phyloP scores from a whole-genome alignment of 495 filamentous ascomycete species.

The Neurospora sp. region DNA sequence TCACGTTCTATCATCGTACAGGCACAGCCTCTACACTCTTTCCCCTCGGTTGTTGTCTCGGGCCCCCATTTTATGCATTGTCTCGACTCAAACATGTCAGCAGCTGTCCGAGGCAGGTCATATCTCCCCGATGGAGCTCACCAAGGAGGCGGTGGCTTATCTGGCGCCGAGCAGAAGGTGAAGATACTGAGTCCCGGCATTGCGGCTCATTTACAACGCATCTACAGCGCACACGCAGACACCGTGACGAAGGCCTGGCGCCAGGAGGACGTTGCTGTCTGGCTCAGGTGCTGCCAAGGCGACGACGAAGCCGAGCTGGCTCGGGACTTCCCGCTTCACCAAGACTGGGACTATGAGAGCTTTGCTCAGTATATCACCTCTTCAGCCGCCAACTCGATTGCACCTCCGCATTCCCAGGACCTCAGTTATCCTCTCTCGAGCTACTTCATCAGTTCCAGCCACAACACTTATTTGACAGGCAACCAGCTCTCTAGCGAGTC shows the following conservation, averaged over 20 bases:
- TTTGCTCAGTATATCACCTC: conserved; percentile 56
- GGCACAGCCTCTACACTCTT: not conserved
- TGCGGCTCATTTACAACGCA: conserved; percentile 26
- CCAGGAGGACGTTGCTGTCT: conserved; percentile 25
- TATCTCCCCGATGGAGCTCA: conserved; percentile 18
- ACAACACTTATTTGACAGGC: conserved; percentile 90
- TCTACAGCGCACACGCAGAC: conserved; percentile 27
- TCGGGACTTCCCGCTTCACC: conserved; percentile 9
- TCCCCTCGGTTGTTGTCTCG: not conserved
- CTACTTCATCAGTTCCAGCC: conserved; percentile 87
- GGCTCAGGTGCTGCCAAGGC: conserved; percentile 28
- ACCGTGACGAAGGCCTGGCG: conserved; percentile 21
- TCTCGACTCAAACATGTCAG: conserved; percentile 3
- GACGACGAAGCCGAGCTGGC: conserved; percentile 20
- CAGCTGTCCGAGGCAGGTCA: not conserved
- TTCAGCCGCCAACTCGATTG: conserved; percentile 35
- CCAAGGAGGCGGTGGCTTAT: conserved; percentile 29
- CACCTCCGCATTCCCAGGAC: conserved; percentile 35
- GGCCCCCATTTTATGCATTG: not conserved
- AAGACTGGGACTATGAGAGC: conserved; percentile 33
- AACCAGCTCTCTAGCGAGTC: conserved; percentile 84
- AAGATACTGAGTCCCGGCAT: conserved; percentile 19
- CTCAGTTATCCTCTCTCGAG: conserved; percentile 61
- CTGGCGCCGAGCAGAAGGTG: conserved; percentile 17
- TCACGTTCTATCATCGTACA: not conserved